These are phyloP conservation scores for Xylaria sp. DNA, from an alignment of 2,329 filamentous ascomycete species.

Conservation along the genomic window DNA sequence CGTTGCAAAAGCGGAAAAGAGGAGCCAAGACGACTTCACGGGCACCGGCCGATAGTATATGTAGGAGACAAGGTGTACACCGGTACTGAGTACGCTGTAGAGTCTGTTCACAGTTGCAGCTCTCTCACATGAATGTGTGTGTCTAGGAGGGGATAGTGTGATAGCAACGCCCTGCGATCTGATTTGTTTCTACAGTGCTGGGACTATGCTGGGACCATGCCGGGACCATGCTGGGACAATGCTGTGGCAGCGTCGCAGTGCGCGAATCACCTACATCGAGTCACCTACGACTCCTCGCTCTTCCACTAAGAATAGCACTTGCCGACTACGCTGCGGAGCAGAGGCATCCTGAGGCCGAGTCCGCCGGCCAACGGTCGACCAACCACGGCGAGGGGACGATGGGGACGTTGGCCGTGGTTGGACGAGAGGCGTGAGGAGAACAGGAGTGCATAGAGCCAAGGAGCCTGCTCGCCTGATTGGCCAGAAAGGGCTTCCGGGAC, in stretches of 20 bases:
- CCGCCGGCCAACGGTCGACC: constrained; percentile 41
- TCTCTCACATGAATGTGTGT: constrained; percentile 42
- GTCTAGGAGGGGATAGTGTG: constrained; percentile 45
- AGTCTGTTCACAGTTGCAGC: constrained; percentile 38
- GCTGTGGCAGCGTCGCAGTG: constrained; percentile 42
- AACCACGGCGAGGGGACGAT: constrained; percentile 43
- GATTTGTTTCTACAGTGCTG: constrained; percentile 49
- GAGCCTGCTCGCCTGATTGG: constrained; percentile 44
- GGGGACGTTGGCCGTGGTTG: constrained; percentile 47
- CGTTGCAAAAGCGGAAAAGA: constrained; percentile 50
- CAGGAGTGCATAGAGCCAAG: constrained; percentile 42
- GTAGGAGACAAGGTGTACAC: constrained; percentile 37
- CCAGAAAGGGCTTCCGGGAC: constrained; percentile 35
- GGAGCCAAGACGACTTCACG: constrained; percentile 44
- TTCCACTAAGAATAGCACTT: constrained; percentile 51
- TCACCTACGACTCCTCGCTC: constrained; percentile 38
- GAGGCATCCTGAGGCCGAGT: constrained; percentile 35
- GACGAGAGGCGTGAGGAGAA: constrained; percentile 46
- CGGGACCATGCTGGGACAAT: constrained; percentile 43
- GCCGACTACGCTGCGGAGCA: constrained; percentile 35
- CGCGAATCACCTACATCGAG: constrained; percentile 42
- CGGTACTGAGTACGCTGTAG: constrained; percentile 4
- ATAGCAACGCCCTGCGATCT: constrained; percentile 47
- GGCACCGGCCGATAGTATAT: constrained; percentile 49
- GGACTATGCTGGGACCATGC: constrained; percentile 41